Evolutionary conservation across 2,329 filamentous ascomycete genomes (phyloP).

Genomic region (Claviceps quebecensis): DNA sequence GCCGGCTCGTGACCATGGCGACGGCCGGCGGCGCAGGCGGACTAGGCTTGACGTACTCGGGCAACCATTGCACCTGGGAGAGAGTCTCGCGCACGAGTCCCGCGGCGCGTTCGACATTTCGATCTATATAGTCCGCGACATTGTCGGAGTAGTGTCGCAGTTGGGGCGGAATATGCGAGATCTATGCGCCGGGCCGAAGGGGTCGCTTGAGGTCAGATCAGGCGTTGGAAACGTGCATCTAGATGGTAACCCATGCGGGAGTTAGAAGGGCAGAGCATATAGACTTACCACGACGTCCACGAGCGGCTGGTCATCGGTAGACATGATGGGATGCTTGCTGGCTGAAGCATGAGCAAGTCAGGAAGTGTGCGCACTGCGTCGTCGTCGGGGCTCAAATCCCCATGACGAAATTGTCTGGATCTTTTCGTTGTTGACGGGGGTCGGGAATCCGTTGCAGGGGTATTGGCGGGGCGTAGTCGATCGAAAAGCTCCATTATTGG

Average conservation of each 20-base stretch:
- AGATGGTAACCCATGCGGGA: neutral
- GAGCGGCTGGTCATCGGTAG: conserved; percentile 66
- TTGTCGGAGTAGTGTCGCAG: conserved; percentile 56
- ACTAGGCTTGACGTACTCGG: conserved; percentile 48
- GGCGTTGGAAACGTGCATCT: neutral
- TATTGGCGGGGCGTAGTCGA: neutral
- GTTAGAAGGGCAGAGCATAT: neutral
- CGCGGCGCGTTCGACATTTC: conserved; percentile 65
- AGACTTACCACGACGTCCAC: conserved; percentile 52
- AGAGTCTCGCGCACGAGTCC: conserved; percentile 54
- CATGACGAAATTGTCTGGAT: conserved; percentile 4
- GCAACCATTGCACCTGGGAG: conserved; percentile 57
- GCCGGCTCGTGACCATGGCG: conserved; percentile 19
- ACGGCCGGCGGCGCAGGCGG: conserved; percentile 29
- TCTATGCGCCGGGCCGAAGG: conserved; percentile 18
- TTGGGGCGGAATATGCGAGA: conserved; percentile 43
- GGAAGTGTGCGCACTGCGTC: neutral
- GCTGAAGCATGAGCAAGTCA: neutral
- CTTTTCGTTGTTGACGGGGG: conserved; percentile 2
- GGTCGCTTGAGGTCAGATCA: conserved; percentile 2
- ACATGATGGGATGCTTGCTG: conserved; percentile 39
- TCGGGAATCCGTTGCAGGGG: neutral
- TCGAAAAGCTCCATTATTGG: no score
- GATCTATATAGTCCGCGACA: conserved; percentile 68
- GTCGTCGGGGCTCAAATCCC: conserved; percentile 1